Conservation (phyloP, 2,329 filamentous ascomycete genomes). For the Davidsoniella virescens region DNA sequence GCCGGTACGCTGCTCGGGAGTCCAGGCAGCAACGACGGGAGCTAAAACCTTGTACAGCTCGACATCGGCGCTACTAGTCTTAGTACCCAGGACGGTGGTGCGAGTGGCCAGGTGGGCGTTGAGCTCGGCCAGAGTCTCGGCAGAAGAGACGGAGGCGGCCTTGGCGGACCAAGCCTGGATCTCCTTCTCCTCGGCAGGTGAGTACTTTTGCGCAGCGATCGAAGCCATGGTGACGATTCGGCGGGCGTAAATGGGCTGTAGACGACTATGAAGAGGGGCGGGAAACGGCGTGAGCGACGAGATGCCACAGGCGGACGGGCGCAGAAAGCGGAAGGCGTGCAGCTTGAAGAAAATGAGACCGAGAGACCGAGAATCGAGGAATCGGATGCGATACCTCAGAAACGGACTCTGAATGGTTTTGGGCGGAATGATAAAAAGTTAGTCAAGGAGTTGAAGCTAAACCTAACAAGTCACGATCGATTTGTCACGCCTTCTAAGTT, state of each 20-base stretch:
- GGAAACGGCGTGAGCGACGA: conserved; percentile 20
- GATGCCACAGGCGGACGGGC: conserved; percentile 20
- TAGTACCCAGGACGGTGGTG: conserved; percentile 75
- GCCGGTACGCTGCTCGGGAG: conserved; percentile 71
- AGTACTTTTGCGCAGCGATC: conserved; percentile 54
- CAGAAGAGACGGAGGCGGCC: conserved; percentile 29
- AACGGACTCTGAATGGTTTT: conserved; percentile 2
- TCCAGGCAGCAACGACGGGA: conserved; percentile 64
- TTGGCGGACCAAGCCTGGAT: conserved; percentile 72
- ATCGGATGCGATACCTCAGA: conserved; percentile 19
- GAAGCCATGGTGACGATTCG: conserved; percentile 40
- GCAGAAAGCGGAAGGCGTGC: conserved; percentile 26
- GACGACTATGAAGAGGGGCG: conserved; percentile 20
- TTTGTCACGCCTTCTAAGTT: conserved; percentile 3
- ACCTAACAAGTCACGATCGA: conserved; percentile 7
- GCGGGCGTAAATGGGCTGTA: conserved; percentile 24
- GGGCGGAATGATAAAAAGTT: not conserved
- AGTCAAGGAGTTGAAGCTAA: not conserved
- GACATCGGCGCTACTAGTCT: conserved; percentile 77
- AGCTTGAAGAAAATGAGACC: conserved; percentile 22
- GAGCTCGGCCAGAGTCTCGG: conserved; percentile 55
- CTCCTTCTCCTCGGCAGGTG: conserved; percentile 65
- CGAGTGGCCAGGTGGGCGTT: conserved; percentile 78
- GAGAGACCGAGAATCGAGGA: conserved; percentile 28
- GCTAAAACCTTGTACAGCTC: conserved; percentile 67